A percentile compares a stretch with the other conserved stretches of the same genome.
These are phyloP conservation scores for Artemisia annua DNA, from an alignment of 129 eudicot species.

Conservation along the genomic window DNA sequence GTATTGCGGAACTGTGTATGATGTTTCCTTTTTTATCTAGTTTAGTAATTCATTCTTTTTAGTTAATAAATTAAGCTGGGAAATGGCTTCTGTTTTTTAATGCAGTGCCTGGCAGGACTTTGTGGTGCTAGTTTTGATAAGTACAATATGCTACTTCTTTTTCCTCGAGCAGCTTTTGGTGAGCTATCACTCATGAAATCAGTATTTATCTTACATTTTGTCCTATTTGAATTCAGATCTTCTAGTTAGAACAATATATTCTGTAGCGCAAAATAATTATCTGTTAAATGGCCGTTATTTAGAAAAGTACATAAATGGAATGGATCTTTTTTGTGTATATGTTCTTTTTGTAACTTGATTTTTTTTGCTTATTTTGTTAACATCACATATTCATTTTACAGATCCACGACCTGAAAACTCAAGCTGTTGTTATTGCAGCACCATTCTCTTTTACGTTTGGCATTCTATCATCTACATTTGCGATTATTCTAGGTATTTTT, in stretches of 20 bases:
- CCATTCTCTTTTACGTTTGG: constrained; percentile 84
- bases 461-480: constrained; percentile 62
- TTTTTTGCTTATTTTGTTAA: background rate
- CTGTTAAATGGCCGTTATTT: no score
- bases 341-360: background rate
- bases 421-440: constrained; percentile 80
- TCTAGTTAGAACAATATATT: background rate
- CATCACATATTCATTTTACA: constrained; percentile 24
- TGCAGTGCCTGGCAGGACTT: constrained; percentile 96
- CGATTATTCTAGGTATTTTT: constrained; percentile 59
- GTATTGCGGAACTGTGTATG: background rate
- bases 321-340: background rate
- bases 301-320: no score
- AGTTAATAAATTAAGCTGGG: background rate
- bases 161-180: constrained; percentile 94
- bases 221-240: background rate
- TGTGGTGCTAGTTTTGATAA: constrained; percentile 86
- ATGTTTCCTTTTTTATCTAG: constrained; percentile 7
- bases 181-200: constrained; percentile 18
- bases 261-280: no score
- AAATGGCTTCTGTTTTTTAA: constrained; percentile 12
- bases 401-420: constrained; percentile 60
- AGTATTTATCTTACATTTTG: background rate
- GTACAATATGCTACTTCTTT: constrained; percentile 90
- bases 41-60: background rate